These are phyloP conservation scores for Heritiera littoralis DNA, from an alignment of 345 rosid genomes.

Conservation along the genomic window DNA sequence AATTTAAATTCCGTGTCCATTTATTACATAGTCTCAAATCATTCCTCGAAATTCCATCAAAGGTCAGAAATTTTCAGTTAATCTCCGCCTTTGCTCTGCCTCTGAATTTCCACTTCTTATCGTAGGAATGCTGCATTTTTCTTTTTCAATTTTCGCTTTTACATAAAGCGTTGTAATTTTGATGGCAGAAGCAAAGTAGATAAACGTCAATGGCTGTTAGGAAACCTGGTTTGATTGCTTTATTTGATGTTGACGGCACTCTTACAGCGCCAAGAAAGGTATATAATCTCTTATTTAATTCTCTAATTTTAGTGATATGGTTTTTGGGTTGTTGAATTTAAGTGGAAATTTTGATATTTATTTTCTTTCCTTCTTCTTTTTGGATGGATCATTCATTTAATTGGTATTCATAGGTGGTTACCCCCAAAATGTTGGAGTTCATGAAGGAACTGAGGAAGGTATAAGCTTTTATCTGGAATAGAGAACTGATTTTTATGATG, in stretches of 20 bases:
- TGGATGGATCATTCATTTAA: background rate
- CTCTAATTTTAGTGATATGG: background rate
- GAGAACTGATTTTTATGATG: constrained; percentile 7
- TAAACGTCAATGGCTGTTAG: constrained; percentile 36
- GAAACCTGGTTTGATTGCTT: constrained; percentile 80
- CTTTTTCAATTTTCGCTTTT: background rate
- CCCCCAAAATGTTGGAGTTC: constrained; percentile 62
- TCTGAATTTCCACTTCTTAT: background rate
- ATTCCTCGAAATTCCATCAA: background rate
- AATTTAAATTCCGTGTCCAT: background rate
- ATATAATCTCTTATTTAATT: background rate
- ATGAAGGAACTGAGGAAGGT: constrained; percentile 79
- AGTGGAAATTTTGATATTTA: background rate
- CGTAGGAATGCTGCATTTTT: background rate
- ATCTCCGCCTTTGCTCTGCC: background rate
- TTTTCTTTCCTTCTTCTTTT: background rate
- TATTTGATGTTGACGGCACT: constrained; percentile 98
- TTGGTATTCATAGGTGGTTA: constrained; percentile 38
- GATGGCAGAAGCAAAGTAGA: constrained; percentile 27
- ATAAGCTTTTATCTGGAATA: constrained; percentile 10
- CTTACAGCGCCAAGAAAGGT: constrained; percentile 97
- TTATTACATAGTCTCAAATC: background rate
- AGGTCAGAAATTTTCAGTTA: constrained; percentile 2
- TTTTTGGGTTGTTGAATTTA: background rate
- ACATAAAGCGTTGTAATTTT: constrained; percentile 5